Conservation (phyloP, 1,139 yeast genomes). For the Arxiozyma slooffiae region DNA sequence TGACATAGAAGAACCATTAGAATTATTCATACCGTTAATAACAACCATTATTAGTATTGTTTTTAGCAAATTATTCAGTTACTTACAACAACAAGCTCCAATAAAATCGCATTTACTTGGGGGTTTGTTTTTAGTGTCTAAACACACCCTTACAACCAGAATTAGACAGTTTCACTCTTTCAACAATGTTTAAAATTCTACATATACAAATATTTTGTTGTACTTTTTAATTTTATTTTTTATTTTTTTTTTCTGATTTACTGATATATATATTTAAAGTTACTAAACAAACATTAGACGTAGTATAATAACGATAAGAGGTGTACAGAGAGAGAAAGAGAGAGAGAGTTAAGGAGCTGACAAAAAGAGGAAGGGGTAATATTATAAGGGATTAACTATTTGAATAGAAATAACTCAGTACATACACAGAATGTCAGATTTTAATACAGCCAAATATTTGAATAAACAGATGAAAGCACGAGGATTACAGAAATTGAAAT, state of each 20-base stretch:
- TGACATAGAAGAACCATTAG: conserved; percentile 9
- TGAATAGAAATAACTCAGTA: neutral
- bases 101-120: neutral
- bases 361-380: too few relatives aligned
- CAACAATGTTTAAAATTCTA: neutral
- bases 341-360: neutral
- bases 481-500: conserved; percentile 77
- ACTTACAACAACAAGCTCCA: neutral
- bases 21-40: neutral
- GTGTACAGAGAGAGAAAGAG: too few relatives aligned
- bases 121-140: too few relatives aligned
- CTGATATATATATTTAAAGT: neutral
- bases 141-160: too few relatives aligned
- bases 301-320: too few relatives aligned
- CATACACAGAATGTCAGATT: neutral
- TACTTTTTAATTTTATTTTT: too few relatives aligned
- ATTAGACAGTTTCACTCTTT: neutral
- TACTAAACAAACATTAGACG: neutral
- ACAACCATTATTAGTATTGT: neutral
- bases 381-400: too few relatives aligned
- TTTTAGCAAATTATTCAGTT: neutral
- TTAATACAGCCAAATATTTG: conserved; percentile 71
- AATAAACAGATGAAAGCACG: conserved; percentile 70
- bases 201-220: neutral
- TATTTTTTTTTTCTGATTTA: neutral